A percentile compares a stretch with the other conserved stretches of the same genome.
Conservation (phyloP, 257 asterid species). For the Nicotiana otophora region DNA sequence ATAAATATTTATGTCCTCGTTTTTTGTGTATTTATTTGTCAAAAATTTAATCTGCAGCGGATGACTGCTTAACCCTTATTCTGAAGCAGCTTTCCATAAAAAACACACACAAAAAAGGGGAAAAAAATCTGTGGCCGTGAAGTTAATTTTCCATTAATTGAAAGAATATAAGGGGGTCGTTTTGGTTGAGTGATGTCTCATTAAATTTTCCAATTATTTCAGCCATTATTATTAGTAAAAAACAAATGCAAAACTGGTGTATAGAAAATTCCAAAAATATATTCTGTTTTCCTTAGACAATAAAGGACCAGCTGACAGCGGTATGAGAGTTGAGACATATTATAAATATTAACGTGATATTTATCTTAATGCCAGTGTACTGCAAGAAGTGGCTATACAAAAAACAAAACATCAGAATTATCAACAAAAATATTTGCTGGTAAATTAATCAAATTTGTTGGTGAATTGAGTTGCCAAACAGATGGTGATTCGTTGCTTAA, state of each 20-base stretch:
- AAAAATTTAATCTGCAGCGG: background rate
- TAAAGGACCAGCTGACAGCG: background rate
- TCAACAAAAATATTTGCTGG: too few relatives aligned
- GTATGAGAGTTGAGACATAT: background rate
- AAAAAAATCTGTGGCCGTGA: background rate
- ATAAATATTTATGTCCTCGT: background rate
- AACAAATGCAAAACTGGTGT: conserved; percentile 4
- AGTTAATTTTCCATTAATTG: conserved; percentile 2
- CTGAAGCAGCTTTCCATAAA: background rate
- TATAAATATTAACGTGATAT: too few relatives aligned
- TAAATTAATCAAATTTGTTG: too few relatives aligned
- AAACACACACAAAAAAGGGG: background rate
- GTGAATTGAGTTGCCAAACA: too few relatives aligned
- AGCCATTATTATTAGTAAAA: conserved; percentile 7
- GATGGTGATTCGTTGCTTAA: too few relatives aligned
- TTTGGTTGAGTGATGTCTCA: background rate
- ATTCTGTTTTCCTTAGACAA: background rate
- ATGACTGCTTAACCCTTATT: background rate
- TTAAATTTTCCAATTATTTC: background rate
- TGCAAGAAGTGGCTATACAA: too few relatives aligned
- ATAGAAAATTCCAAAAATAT: conserved; percentile 12
- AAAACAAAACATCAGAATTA: too few relatives aligned
- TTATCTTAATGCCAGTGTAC: too few relatives aligned
- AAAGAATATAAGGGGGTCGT: conserved; percentile 4
- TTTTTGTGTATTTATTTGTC: background rate